Conservation (phyloP, 805 yeast genomes). For the Yamadazyma endophytica region DNA sequence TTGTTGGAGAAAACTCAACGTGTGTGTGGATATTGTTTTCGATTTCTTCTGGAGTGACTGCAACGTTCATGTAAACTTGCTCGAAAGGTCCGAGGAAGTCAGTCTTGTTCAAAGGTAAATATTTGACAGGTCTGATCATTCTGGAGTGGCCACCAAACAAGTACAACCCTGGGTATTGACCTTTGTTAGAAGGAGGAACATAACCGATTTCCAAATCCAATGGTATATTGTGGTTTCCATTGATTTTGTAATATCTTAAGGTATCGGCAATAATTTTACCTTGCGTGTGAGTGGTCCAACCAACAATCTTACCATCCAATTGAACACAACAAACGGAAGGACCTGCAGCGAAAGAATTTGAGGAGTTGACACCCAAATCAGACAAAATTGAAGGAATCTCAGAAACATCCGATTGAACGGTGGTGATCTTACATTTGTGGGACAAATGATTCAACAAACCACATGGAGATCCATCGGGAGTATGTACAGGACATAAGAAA, state of each 20-base stretch:
- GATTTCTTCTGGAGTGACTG: slow-evolving; percentile 91
- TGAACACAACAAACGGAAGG: slow-evolving; percentile 88
- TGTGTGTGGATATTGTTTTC: slow-evolving; percentile 78
- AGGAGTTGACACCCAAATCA: slow-evolving; percentile 76
- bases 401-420: slow-evolving; percentile 69
- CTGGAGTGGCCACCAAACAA: slow-evolving; percentile 89
- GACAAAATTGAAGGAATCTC: slow-evolving; percentile 62
- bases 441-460: slow-evolving; percentile 96
- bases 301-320: slow-evolving; percentile 86
- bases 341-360: slow-evolving; percentile 80
- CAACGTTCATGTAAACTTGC: slow-evolving; percentile 94
- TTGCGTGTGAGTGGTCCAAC: slow-evolving; percentile 90
- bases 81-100: slow-evolving; percentile 97
- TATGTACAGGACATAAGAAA: slow-evolving; percentile 96
- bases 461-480: slow-evolving; percentile 99
- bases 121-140: slow-evolving; percentile 94
- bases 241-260: slow-evolving; percentile 87
- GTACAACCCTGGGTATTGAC: slow-evolving; percentile 96
- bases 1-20: slow-evolving; percentile 93
- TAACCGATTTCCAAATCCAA: slow-evolving; percentile 86
- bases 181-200: slow-evolving; percentile 92
- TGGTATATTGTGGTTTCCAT: slow-evolving; percentile 75
- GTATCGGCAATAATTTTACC: slow-evolving; percentile 87
- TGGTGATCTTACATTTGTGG: slow-evolving; percentile 87
- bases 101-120: slow-evolving; percentile 75